Evolutionary conservation across 2,329 filamentous ascomycete species (phyloP), one percentile per base, ranked within the genome.

Genomic region (Colletotrichum chrysophilum): DNA sequence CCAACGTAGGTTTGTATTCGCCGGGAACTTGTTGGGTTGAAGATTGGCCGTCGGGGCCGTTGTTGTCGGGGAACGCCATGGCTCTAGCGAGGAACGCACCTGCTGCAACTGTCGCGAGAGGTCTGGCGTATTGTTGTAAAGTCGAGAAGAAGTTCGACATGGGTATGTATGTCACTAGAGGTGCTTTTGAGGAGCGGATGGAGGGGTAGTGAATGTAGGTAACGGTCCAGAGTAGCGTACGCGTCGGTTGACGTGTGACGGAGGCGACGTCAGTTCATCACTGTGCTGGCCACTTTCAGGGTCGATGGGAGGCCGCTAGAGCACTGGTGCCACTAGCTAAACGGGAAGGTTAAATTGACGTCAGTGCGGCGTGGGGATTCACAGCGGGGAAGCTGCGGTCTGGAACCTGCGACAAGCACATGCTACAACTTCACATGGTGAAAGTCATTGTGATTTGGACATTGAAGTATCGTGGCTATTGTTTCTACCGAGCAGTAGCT

Each of bases 1-100:
- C 80, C 5, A 87, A 81, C 0, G 81, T 84, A 2, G 90, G 88
- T 16, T 83, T 77, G 72, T 78, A 80, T 4, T 70, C 13, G 6
- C 55, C 60, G 56, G 28, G 43, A 21, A 48, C 3, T 48, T n/a
- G 43, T 21, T 34, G 43, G 18, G 13, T 32, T 36, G 52, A 16
- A 5, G n/a, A 24, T 32, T 48, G 48, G n/a, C 43, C 43, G 10
- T 48, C 43, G 10, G 43, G 43, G 18, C 43, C 43, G 6, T 13
- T 48, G 18, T 43, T 43, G n/a, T 48, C 43, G 43, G 43, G 43
- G 0, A 48, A 48, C n/a, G n/a, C 26, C 48, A 75, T 34, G 30
- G 36, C 69, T 38, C 18, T 75, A 16, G 72, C 68, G 30, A 75
- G 32, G 4, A 67, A 24, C 14, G 61, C 62, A 71, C 69, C 69